These are phyloP conservation scores for Calonectria montana DNA, from an alignment of 2,329 filamentous ascomycete genomes.

Conservation along the genomic window DNA sequence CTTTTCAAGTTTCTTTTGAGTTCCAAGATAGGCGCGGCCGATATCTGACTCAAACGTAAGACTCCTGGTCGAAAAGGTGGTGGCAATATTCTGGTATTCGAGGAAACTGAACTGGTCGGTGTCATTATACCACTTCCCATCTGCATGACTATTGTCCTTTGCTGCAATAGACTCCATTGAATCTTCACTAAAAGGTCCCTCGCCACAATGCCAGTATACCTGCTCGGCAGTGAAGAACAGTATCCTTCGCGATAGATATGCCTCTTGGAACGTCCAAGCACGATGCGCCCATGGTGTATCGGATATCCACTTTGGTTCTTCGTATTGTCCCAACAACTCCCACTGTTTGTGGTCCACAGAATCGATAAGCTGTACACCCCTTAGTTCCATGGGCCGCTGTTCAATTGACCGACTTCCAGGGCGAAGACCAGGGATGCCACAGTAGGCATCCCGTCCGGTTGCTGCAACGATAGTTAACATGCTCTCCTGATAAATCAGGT, in stretches of 20 bases:
- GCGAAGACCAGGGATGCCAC: constrained; percentile 6
- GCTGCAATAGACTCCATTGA: not conserved
- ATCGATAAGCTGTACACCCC: constrained; percentile 10
- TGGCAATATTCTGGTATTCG: constrained; percentile 5
- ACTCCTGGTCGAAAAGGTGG: not conserved
- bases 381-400: not conserved
- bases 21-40: constrained; percentile 6
- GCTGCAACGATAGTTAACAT: constrained; percentile 12
- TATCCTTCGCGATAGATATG: not conserved
- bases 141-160: too few relatives aligned
- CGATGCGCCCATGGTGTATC: constrained; percentile 7
- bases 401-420: not conserved
- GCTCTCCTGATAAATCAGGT: constrained; percentile 1
- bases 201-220: constrained; percentile 14
- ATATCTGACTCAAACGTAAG: constrained; percentile 13
- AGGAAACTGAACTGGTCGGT: not conserved
- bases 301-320: constrained; percentile 13
- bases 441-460: not conserved
- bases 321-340: not conserved
- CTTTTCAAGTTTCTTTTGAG: not conserved
- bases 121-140: too few relatives aligned
- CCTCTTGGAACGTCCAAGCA: constrained; percentile 21
- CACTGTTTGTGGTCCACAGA: not conserved
- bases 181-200: constrained; percentile 6
- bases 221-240: constrained; percentile 14